Conservation (phyloP, 129 eudicot species). For the Flaveria brownii region DNA sequence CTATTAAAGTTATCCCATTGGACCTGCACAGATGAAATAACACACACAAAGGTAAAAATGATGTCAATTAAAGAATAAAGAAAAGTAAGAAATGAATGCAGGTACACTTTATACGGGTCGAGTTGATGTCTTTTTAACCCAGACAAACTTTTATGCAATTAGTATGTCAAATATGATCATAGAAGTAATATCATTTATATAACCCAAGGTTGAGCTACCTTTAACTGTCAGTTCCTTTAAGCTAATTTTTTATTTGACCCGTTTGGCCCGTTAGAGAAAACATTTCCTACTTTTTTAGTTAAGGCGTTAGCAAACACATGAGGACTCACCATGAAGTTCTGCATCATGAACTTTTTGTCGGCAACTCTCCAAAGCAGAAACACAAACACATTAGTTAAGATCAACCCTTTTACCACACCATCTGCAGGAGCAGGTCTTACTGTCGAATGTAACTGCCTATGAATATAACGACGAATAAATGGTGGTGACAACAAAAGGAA, state of each 20-base stretch:
- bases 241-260: not conserved
- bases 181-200: too few species aligned
- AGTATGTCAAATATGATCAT: too few species aligned
- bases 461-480: not conserved
- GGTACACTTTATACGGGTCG: not conserved
- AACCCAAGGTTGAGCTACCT: too few species aligned
- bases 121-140: not conserved
- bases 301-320: not conserved
- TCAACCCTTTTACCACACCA: constrained; percentile 56
- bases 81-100: too few species aligned
- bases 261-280: not conserved
- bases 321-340: constrained; percentile 63
- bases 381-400: constrained; percentile 64
- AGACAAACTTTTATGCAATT: not conserved
- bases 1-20: constrained; percentile 66
- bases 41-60: not conserved
- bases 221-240: not conserved
- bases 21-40: constrained; percentile 43
- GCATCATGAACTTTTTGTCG: constrained; percentile 52
- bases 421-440: constrained; percentile 47
- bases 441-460: constrained; percentile 47
- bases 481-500: not conserved
- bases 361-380: constrained; percentile 57
- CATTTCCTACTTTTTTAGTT: not conserved
- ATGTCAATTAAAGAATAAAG: not conserved